phyloP scores from a whole-genome alignment of 176 grass and related monocot species.

The Juncus inflexus region DNA sequence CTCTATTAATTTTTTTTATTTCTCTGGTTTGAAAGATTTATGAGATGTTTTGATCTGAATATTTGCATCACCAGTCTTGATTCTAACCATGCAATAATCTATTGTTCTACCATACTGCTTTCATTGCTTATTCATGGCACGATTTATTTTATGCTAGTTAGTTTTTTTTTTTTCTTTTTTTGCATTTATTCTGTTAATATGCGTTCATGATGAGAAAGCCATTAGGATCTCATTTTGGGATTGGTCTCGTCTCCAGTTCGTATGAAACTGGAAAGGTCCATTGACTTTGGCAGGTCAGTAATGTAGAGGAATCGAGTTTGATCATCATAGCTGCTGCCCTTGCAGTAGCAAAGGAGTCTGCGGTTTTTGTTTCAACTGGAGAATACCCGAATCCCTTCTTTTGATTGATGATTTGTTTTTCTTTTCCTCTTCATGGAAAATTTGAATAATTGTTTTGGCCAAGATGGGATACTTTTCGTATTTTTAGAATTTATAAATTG shows the following conservation, averaged over 20 bases:
- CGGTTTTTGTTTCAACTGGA: conserved; percentile 10
- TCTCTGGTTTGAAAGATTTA: conserved; percentile 3
- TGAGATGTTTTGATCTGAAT: conserved; percentile 2
- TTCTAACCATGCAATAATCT: too few relatives aligned
- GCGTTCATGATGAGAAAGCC: too few relatives aligned
- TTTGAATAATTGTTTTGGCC: too few relatives aligned
- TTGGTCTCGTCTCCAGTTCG: conserved; percentile 1
- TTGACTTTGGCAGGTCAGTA: background rate
- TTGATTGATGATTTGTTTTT: conserved; percentile 18
- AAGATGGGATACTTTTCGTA: too few relatives aligned
- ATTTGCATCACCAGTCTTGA: too few relatives aligned
- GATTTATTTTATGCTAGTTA: too few relatives aligned
- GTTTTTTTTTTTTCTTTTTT: too few relatives aligned
- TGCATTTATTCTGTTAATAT: too few relatives aligned
- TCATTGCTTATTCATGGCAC: too few relatives aligned
- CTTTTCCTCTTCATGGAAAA: conserved; percentile 13
- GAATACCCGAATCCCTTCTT: background rate
- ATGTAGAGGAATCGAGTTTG: too few relatives aligned
- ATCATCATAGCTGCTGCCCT: background rate
- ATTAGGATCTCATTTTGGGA: conserved; percentile 7
- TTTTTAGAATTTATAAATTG: too few relatives aligned
- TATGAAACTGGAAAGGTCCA: background rate
- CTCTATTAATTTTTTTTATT: conserved; percentile 8
- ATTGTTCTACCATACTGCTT: too few relatives aligned
- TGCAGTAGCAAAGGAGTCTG: background rate